Conservation (phyloP, 805 yeast species). For the Starmerella apicola region DNA sequence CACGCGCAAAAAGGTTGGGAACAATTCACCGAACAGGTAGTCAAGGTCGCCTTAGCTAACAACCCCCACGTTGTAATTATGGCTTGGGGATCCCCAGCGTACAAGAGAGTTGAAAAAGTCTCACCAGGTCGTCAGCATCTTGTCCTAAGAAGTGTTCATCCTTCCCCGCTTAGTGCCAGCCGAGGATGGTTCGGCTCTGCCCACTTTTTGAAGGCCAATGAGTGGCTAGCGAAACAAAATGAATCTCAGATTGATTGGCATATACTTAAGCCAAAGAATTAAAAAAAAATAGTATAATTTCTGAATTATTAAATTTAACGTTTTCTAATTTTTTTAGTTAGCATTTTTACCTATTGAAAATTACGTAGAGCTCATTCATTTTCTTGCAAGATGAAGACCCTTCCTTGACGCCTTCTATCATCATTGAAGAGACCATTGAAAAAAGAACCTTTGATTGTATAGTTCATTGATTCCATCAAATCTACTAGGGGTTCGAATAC, state of each 20-base stretch:
- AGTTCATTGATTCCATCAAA: conserved; percentile 28
- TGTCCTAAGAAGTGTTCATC: conserved; percentile 72
- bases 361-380: too few species aligned
- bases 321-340: too few species aligned
- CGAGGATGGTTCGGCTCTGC: conserved; percentile 70
- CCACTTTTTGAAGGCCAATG: conserved; percentile 66
- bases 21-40: conserved; percentile 61
- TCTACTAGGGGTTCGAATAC: conserved; percentile 52
- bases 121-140: conserved; percentile 27
- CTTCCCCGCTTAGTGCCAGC: conserved; percentile 86
- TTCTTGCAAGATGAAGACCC: conserved; percentile 48
- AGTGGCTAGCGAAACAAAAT: conserved; percentile 48
- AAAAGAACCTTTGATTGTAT: conserved; percentile 35
- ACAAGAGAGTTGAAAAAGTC: conserved; percentile 40
- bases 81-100: conserved; percentile 77
- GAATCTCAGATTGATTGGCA: conserved; percentile 59
- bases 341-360: too few species aligned
- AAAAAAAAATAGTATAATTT: background rate
- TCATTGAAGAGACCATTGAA: conserved; percentile 79
- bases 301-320: too few species aligned
- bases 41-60: conserved; percentile 36
- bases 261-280: conserved; percentile 20
- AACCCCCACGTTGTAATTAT: conserved; percentile 44
- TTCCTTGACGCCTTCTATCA: conserved; percentile 71
- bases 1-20: conserved; percentile 93